These are phyloP conservation scores for Cryptococcus sp. DNA, from an alignment of 1,284 basidiomycete species.

Conservation along the genomic window DNA sequence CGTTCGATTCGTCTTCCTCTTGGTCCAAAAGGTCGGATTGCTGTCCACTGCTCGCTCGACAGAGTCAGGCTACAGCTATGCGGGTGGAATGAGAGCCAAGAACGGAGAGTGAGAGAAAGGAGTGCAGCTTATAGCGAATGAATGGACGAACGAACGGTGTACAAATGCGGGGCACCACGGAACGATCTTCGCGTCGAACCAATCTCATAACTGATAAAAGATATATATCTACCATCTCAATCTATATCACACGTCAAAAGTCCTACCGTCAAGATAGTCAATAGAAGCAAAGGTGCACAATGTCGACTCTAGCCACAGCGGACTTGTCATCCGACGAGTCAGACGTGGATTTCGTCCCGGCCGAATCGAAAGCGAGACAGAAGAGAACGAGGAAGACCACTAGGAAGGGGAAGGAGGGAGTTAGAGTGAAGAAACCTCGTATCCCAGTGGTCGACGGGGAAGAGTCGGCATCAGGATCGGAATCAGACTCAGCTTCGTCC, in stretches of 20 bases:
- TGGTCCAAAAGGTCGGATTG: no score
- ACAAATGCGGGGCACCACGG: no score
- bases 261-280: neutral
- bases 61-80: no score
- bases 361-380: constrained; percentile 15
- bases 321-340: constrained; percentile 37
- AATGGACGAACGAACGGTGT: no score
- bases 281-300: constrained; percentile 6
- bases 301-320: constrained; percentile 47
- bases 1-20: no score
- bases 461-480: constrained; percentile 15
- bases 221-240: neutral
- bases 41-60: no score
- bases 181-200: no score
- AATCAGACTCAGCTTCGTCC: constrained; percentile 16
- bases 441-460: neutral
- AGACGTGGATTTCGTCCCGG: constrained; percentile 41
- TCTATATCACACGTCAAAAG: neutral
- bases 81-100: no score
- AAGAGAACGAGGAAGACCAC: constrained; percentile 3
- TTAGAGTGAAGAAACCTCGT: neutral
- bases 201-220: no score
- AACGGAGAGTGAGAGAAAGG: no score
- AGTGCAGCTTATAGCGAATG: no score
- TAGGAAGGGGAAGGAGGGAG: neutral